Percentiles rank a stretch among this genome's conserved stretches.
Evolutionary conservation across 176 grass and related monocot species (phyloP).

Genomic region (Secale cereale): DNA sequence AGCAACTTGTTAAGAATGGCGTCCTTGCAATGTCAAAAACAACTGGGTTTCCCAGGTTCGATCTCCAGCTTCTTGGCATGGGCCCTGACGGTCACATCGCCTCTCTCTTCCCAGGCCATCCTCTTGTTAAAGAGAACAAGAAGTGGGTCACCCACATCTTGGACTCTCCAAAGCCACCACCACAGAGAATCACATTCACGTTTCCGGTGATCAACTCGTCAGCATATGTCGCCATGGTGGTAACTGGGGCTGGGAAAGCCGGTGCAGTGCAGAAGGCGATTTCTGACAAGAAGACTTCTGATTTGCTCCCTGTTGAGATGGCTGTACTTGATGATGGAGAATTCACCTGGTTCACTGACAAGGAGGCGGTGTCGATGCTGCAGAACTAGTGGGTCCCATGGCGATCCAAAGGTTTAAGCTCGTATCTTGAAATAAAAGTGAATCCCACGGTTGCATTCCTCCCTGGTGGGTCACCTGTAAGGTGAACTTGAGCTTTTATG

Average conservation of each 20-base stretch:
- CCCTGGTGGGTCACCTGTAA: conserved; percentile 10
- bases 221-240: conserved; percentile 77
- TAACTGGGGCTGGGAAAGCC: conserved; percentile 72
- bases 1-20: conserved; percentile 66
- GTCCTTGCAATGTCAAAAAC: conserved; percentile 44
- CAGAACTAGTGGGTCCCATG: conserved; percentile 38
- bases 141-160: conserved; percentile 87
- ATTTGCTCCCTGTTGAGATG: conserved; percentile 80
- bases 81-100: conserved; percentile 96
- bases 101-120: conserved; percentile 93
- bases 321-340: conserved; percentile 77
- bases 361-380: conserved; percentile 67
- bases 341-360: conserved; percentile 96
- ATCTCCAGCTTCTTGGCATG: conserved; percentile 94
- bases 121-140: conserved; percentile 62
- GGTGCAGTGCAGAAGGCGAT: conserved; percentile 68
- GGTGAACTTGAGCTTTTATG: conserved; percentile 1
- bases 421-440: conserved; percentile 22
- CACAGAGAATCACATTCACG: conserved; percentile 92
- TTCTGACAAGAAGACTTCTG: conserved; percentile 43
- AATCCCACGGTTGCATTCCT: background rate
- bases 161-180: conserved; percentile 97
- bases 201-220: conserved; percentile 94
- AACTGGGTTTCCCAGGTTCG: conserved; percentile 76
- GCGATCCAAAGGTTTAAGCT: background rate